A percentile compares a stretch with the other conserved stretches of the same genome.
phyloP scores from a whole-genome alignment of 768 basidiomycete species.

The Mycena filopes region DNA sequence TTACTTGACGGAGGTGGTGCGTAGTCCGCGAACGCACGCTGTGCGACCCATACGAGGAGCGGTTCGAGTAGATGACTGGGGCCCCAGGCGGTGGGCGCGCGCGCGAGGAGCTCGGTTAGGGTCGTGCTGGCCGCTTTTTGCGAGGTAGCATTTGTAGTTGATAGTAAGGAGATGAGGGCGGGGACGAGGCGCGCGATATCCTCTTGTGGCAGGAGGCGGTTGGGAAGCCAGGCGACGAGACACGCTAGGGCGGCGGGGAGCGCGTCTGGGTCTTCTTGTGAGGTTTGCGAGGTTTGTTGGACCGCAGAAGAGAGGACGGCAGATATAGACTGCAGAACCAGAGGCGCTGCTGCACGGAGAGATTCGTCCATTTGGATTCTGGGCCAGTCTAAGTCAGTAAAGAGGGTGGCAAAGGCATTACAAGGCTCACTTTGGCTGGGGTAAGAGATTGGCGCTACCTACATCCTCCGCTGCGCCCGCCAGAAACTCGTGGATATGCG shows the following conservation, averaged over 20 bases:
- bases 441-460: conserved; percentile 77
- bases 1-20: too few relatives aligned
- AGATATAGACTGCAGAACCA: conserved; percentile 77
- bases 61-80: conserved; percentile 84
- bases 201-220: conserved; percentile 29
- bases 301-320: conserved; percentile 57
- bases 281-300: background rate
- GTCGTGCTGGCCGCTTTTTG: conserved; percentile 68
- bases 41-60: conserved; percentile 76
- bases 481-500: conserved; percentile 78
- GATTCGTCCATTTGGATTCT: conserved; percentile 63
- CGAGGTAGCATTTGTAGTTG: conserved; percentile 42
- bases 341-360: conserved; percentile 71
- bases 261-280: conserved; percentile 43
- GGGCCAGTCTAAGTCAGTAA: background rate
- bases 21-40: background rate
- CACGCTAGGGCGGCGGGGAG: conserved; percentile 80
- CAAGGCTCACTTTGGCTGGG: conserved; percentile 59
- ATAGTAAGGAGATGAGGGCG: conserved; percentile 71
- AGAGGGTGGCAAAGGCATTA: background rate
- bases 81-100: conserved; percentile 78
- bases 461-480: conserved; percentile 89
- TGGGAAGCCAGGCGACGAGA: conserved; percentile 84
- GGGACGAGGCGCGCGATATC: conserved; percentile 58
- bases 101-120: conserved; percentile 80